Base-by-base conservation (phyloP, 2,329 filamentous ascomycete species). In the Pseudocercospora crystallina region DNA sequence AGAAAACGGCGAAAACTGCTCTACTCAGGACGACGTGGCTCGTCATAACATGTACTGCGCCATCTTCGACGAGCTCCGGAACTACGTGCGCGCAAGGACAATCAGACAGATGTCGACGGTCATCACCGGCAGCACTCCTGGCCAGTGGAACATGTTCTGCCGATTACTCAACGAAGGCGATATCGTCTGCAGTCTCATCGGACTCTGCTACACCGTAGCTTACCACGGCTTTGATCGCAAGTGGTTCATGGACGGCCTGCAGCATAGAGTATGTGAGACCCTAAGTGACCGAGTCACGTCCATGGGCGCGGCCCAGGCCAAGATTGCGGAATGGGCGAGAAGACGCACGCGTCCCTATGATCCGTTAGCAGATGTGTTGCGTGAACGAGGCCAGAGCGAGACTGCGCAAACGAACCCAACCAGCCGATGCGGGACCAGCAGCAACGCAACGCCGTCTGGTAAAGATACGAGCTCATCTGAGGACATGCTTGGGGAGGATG, bases 191-290 rank as follows among this genome's bases (percentile, higher is more conserved):
- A 44, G 41, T 31, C 15, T 44, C 10, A 44, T 44, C 8, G 41
- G 41, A 31, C 41, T 44, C 3, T 44, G 41, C 41, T 44, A 44
- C 31, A 44, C 13, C 14, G 41, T 44, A n/a, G 26, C 41, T 10
- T 35, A 44, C 15, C 33, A 31, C 30, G 14, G 26, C 15, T 44
- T 44, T 20, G 41, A 35, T n/a, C 17, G 26, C 8, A 44, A 34
- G 14, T 44, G 41, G 41, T 44, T 44, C 41, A 44, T 44, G 41
- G 41, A 31, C 26, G 41, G 41, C n/a, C 31, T 44, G 8, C 41
- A 44, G 20, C n/a, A 31, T 34, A 13, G 35, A 15, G 41, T 44
- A 10, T 12, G 29, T 12, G 14, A 44, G 29, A 13, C 35, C 13
- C 30, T 44, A 3, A 15, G 12, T 20, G 41, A 29, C 10, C 33